phyloP scores from a whole-genome alignment of 257 asterid species.

The Gynochthodes officinalis region DNA sequence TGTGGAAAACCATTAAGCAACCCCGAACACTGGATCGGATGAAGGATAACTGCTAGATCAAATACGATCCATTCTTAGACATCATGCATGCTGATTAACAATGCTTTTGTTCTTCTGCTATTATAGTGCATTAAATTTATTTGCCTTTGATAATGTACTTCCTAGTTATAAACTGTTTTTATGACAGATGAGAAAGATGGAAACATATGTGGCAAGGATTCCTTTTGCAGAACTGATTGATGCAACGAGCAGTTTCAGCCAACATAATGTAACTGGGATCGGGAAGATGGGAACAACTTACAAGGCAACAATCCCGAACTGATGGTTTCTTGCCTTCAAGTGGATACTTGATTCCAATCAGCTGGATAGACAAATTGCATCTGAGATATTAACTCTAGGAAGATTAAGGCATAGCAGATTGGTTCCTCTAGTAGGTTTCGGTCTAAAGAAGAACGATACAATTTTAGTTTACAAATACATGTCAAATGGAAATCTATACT shows the following conservation, averaged over 20 bases:
- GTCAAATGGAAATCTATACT: conserved; percentile 30
- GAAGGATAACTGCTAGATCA: no score
- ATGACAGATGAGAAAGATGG: conserved; percentile 26
- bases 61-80: no score
- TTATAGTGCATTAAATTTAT: not conserved
- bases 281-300: conserved; percentile 27
- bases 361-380: conserved; percentile 7
- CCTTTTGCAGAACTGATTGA: conserved; percentile 22
- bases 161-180: not conserved
- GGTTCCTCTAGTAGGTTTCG: conserved; percentile 30
- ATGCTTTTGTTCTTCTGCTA: not conserved
- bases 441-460: conserved; percentile 2
- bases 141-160: not conserved
- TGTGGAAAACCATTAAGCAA: no score
- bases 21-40: no score
- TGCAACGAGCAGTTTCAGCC: conserved; percentile 22
- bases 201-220: conserved; percentile 26
- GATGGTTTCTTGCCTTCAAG: conserved; percentile 22
- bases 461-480: conserved; percentile 31
- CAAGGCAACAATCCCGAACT: conserved; percentile 27
- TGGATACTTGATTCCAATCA: conserved; percentile 9
- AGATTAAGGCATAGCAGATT: conserved; percentile 22
- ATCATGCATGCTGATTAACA: no score
- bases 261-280: conserved; percentile 11
- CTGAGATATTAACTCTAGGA: conserved; percentile 24